Base-by-base conservation (phyloP, 164 flowering plant species). In the Platanus orientalis region DNA sequence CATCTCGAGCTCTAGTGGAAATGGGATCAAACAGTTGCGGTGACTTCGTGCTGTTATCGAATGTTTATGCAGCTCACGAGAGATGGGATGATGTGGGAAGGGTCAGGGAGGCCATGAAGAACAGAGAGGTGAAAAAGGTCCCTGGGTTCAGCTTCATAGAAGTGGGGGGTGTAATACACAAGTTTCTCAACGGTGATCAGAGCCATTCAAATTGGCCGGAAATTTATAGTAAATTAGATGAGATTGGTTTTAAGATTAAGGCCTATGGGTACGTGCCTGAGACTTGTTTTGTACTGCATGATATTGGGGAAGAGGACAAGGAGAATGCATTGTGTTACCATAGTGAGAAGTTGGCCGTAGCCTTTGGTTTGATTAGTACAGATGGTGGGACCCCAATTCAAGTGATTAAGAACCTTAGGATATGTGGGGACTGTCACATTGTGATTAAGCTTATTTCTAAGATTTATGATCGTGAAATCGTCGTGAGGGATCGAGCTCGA, bases 301-400 rank as follows among this genome's bases (percentile, higher is more conserved):
- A 88, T 70, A 86, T 91, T 51, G 94, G 93, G 7, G 90, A 86
- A 64, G 96, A 91, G 65, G 99, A 91, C 39, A 89, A 94, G 76
- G 89, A 90, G 82, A 80, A 86, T 71, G 92, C 79, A 2, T 60
- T 94, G 69, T 70, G 63, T 63, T 76, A 83, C 75, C 99, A 94
- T 42, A 91, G 97, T 71, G 96, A 91, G 83, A 94, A 88, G 74
- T 68, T 91, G 76, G 96, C 96, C 62, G 77, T 91, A 61, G 89
- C 96, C 30, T 94, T 78, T 73, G 96, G 90, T 30, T 78, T 94
- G 78, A 76, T 88, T 26, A 75, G 81, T 57, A 78, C 79, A 2
- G 65, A 62, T 25, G 84, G 66, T 16, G 86, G 75, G 25, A 73
- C 67, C n/a, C 78, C 82, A 10, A 81, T 90, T 51, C 87, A 73